These are phyloP conservation scores for Gautieria morchelliformis DNA, from an alignment of 768 basidiomycete species.

Conservation along the genomic window DNA sequence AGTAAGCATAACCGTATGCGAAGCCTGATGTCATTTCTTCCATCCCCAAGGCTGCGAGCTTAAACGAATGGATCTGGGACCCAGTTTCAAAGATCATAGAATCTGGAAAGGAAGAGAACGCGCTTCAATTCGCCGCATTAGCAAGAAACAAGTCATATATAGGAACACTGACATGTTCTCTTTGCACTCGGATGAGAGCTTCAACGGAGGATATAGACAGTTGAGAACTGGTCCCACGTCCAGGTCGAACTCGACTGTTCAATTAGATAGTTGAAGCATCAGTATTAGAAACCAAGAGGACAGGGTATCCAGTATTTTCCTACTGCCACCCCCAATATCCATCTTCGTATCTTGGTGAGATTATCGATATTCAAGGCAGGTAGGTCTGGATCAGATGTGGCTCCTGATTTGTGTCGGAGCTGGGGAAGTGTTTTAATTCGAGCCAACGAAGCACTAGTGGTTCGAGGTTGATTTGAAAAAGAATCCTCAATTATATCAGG, in stretches of 20 bases:
- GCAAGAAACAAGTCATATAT: background rate
- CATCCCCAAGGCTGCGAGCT: slow-evolving; percentile 12
- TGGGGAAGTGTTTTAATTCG: background rate
- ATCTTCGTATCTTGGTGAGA: slow-evolving; percentile 43
- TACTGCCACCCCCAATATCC: slow-evolving; percentile 59
- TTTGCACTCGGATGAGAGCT: slow-evolving; percentile 53
- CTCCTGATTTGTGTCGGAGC: background rate
- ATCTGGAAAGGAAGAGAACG: slow-evolving; percentile 90
- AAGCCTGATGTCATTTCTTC: slow-evolving; percentile 52
- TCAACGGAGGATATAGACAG: slow-evolving; percentile 57
- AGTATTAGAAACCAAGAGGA: background rate
- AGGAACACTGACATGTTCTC: slow-evolving; percentile 70
- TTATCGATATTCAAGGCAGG: slow-evolving; percentile 36
- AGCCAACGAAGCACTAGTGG: background rate
- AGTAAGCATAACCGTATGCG: slow-evolving; percentile 64
- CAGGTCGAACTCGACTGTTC: slow-evolving; percentile 75
- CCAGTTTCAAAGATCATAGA: slow-evolving; percentile 80
- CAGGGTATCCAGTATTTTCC: slow-evolving; percentile 31
- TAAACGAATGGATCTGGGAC: slow-evolving; percentile 73
- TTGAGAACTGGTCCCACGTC: slow-evolving; percentile 77
- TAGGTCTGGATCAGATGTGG: background rate
- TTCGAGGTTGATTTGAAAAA: background rate
- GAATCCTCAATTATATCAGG: background rate
- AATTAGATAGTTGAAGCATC: slow-evolving; percentile 7
- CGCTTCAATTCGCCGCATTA: slow-evolving; percentile 34